Evolutionary conservation across 495 filamentous ascomycete species (phyloP), one percentile per base, ranked within the genome.

Genomic region (Aspergillus bertholletiae): DNA sequence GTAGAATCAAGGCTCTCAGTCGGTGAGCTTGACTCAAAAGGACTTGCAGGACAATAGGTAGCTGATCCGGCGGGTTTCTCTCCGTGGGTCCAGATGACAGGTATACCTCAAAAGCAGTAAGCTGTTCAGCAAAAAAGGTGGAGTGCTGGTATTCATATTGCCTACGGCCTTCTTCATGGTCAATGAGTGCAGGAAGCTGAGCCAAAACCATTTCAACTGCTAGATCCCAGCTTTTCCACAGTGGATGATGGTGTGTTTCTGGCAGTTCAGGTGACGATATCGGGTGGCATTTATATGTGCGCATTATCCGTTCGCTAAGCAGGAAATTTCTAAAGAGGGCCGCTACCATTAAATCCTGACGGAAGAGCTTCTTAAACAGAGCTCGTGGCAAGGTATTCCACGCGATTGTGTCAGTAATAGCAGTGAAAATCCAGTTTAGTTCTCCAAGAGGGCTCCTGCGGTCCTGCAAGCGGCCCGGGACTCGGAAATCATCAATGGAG

Each of bases 371-470:
- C 73, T 95, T 93, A 71, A 99, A 99, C 17, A 96, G 73, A 15
- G 89, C 82, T 3, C 92, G 85, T 8, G 91, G 88, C 11, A 99
- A 73, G 4, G 87, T 90, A 45, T 96, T 97, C 94, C 94, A 99
- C 7, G 94, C 94, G 64, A 99, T 99, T 1, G 94, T 97, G 67
- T 99, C 94, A 2, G 94, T 99, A 53, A 99, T 97, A 13, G 94
- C 94, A 2, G 94, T 99, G 61, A 99, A 96, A 21, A 99, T 99
- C 94, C 94, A 99, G 66, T 97, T 97, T 4, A 99, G 73, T 71
- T 99, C 94, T 41, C 94, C 94, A 37, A 97, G 81, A 1, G 94
- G 95, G 39, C 93, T 97, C 68, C 95, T 77, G n/a, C 94, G 84
- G 64, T 99, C 94, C 59, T 94, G 89, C 23, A 96, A 76, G 50